These are phyloP conservation scores for Colletotrichum sp. DNA, from an alignment of 2,329 filamentous ascomycete genomes.

Conservation along the genomic window DNA sequence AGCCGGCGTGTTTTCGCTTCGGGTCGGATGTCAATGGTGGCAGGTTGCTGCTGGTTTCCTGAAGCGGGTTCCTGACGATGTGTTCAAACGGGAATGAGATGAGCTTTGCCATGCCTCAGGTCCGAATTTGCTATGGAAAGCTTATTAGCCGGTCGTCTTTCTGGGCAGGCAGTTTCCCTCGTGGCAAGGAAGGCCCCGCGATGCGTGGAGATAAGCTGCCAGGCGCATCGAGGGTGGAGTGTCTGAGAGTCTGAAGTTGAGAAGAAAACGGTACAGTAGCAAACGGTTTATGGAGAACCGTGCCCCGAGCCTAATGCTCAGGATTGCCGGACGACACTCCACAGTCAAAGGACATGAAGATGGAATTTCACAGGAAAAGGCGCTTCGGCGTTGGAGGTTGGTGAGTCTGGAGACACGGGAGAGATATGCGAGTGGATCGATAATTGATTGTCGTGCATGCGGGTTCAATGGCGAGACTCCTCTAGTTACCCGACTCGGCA, in stretches of 20 bases:
- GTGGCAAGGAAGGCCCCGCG: not conserved
- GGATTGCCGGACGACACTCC: not conserved
- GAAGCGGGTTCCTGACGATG: not conserved
- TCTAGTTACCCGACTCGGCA: not conserved
- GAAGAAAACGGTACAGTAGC: not conserved
- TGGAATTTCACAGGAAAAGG: not conserved
- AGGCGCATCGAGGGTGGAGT: not conserved
- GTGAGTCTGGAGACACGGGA: not conserved
- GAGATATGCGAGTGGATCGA: not conserved
- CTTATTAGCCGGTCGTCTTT: not conserved
- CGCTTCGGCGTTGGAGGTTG: not conserved
- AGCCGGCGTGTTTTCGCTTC: not conserved
- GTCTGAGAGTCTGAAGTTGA: not conserved
- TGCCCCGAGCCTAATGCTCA: not conserved
- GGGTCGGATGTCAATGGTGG: not conserved
- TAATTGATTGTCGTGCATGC: not conserved
- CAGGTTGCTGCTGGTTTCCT: not conserved
- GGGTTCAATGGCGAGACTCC: not conserved
- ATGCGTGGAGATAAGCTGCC: not conserved
- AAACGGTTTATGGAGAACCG: not conserved
- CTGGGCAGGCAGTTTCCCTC: not conserved
- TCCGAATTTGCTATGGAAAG: not conserved
- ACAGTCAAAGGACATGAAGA: not conserved
- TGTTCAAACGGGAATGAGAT: slow-evolving; percentile 4
- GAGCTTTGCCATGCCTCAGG: slow-evolving; percentile 8